These are phyloP conservation scores for Daphne laureola DNA, from an alignment of 441 rosid species.

Conservation along the genomic window DNA sequence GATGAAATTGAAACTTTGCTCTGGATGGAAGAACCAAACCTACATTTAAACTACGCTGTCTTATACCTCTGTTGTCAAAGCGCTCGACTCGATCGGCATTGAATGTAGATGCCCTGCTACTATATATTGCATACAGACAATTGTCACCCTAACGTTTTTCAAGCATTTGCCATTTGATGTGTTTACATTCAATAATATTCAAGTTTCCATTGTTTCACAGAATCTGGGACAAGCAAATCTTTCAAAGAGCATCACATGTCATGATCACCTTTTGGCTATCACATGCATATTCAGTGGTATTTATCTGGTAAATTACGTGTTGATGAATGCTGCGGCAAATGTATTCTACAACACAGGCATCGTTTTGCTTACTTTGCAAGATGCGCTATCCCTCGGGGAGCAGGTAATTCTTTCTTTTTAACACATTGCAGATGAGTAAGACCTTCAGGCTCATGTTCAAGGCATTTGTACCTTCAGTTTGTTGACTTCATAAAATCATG, in stretches of 20 bases:
- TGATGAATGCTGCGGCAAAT: constrained; percentile 79
- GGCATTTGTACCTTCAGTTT: not conserved
- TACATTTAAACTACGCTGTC: too few species aligned
- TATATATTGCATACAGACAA: too few species aligned
- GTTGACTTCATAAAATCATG: not conserved
- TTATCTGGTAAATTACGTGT: constrained; percentile 63
- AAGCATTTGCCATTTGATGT: too few species aligned
- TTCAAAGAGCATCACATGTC: constrained; percentile 55
- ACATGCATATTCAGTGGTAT: constrained; percentile 64
- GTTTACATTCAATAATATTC: too few species aligned
- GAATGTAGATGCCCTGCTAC: too few species aligned
- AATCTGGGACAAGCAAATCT: constrained; percentile 36
- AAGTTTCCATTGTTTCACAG: constrained; percentile 19
- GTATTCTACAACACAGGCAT: constrained; percentile 76
- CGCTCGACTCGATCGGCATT: too few species aligned
- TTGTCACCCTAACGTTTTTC: too few species aligned
- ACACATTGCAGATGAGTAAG: constrained; percentile 6
- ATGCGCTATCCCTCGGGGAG: constrained; percentile 83
- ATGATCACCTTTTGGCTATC: constrained; percentile 68
- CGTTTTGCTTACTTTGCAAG: constrained; percentile 77
- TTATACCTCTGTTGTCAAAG: too few species aligned
- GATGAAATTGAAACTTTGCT: too few species aligned
- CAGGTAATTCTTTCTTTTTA: constrained; percentile 41
- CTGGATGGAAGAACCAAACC: too few species aligned
- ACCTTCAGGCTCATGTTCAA: constrained; percentile 1